Conservation (phyloP, 2,329 filamentous ascomycete genomes). For the Penicillium sp. region DNA sequence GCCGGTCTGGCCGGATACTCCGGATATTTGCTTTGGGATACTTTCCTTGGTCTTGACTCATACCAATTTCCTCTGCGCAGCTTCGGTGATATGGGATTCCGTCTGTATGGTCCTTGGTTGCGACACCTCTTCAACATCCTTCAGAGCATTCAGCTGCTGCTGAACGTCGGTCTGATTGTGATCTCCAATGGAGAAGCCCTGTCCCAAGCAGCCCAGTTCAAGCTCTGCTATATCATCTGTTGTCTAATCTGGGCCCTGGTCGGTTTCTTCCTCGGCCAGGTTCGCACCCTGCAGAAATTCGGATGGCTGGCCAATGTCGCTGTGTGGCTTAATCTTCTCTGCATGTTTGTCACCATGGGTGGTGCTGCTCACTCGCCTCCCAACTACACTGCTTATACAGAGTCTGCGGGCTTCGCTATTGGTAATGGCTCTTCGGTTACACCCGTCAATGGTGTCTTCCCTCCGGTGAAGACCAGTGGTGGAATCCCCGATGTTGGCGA, state of each 20-base stretch:
- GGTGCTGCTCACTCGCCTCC: slow-evolving; percentile 10
- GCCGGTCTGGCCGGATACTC: slow-evolving; percentile 23
- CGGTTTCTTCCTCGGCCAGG: slow-evolving; percentile 25
- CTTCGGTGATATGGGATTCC: slow-evolving; percentile 29
- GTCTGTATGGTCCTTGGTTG: slow-evolving; percentile 24
- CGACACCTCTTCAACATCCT: slow-evolving; percentile 28
- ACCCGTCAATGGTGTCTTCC: slow-evolving; percentile 4
- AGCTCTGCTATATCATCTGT: slow-evolving; percentile 27
- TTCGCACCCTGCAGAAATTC: slow-evolving; percentile 25
- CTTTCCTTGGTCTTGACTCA: slow-evolving; percentile 29
- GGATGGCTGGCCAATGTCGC: slow-evolving; percentile 27
- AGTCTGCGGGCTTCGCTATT: slow-evolving; percentile 21
- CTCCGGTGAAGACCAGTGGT: slow-evolving; percentile 39
- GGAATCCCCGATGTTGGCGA: slow-evolving; percentile 26
- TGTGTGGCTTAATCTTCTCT: slow-evolving; percentile 26
- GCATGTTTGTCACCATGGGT: slow-evolving; percentile 28
- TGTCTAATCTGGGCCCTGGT: slow-evolving; percentile 25
- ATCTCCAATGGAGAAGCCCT: slow-evolving; percentile 26
- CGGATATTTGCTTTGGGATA: slow-evolving; percentile 27
- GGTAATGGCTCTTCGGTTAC: slow-evolving; percentile 8
- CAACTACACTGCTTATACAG: slow-evolving; percentile 7
- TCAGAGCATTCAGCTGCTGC: slow-evolving; percentile 28
- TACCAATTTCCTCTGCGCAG: slow-evolving; percentile 28
- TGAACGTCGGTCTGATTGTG: slow-evolving; percentile 29
- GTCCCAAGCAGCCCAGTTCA: slow-evolving; percentile 23